phyloP scores from a whole-genome alignment of 768 basidiomycete species.

The Suillus bovinus region DNA sequence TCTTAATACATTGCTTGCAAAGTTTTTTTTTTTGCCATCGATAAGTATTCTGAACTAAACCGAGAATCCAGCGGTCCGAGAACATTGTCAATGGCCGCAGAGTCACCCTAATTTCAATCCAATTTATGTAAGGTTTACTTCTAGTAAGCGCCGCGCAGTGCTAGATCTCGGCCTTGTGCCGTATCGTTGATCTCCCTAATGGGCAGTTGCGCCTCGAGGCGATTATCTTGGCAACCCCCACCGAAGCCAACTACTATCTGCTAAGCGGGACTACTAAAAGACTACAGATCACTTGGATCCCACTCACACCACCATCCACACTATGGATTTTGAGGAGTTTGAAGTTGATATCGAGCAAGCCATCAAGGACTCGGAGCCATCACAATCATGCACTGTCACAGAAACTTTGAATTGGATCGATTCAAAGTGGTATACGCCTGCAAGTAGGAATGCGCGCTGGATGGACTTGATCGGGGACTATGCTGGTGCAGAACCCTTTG shows the following conservation, averaged over 20 bases:
- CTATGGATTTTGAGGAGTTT: conserved; percentile 43
- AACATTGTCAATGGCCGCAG: not conserved
- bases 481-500: conserved; percentile 63
- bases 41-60: not conserved
- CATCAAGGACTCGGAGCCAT: not conserved
- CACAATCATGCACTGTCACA: conserved; percentile 14
- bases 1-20: not conserved
- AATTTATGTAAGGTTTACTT: not conserved
- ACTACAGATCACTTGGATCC: not conserved
- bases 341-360: conserved; percentile 22
- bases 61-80: not conserved
- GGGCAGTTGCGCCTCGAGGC: not conserved
- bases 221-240: conserved; percentile 2
- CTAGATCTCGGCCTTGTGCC: not conserved
- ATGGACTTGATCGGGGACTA: conserved; percentile 77
- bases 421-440: conserved; percentile 38
- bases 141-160: not conserved
- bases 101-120: not conserved
- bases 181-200: not conserved
- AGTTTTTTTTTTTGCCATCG: not conserved
- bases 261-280: not conserved
- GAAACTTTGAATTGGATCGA: conserved; percentile 35
- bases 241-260: not conserved
- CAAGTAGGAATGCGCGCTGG: conserved; percentile 45
- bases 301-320: not conserved